Percentiles rank a stretch among this genome's conserved stretches.
Conservation (phyloP, 78 protist species). For the Dictyostelium intermedium region DNA sequence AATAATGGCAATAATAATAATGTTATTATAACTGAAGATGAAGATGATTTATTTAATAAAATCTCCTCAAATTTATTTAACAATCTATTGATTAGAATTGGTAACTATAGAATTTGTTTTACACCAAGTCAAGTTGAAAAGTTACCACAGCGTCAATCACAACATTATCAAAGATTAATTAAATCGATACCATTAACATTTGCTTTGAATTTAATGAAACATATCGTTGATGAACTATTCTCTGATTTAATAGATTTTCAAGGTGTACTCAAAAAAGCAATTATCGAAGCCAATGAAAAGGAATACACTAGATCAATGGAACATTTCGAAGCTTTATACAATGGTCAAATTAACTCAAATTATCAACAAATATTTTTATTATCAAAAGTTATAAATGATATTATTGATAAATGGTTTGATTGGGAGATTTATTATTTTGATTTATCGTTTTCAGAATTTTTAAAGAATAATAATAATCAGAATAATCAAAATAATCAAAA, state of each 20-base stretch:
- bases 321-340: neutral
- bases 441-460: neutral
- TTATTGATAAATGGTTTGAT: conserved; percentile 11
- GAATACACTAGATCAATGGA: conserved; percentile 3
- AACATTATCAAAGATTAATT: neutral
- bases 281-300: conserved; percentile 25
- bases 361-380: neutral
- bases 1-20: neutral
- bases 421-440: conserved; percentile 9
- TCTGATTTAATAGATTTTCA: neutral
- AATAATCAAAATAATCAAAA: neutral
- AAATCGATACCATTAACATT: neutral
- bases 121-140: neutral
- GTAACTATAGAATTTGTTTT: conserved; percentile 44
- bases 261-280: neutral
- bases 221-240: neutral
- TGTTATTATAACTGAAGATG: neutral
- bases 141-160: neutral
- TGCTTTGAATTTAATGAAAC: conserved; percentile 25
- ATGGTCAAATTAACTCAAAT: neutral
- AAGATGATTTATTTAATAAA: conserved; percentile 6
- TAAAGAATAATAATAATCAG: too few species aligned
- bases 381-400: neutral
- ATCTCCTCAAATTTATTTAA: neutral
- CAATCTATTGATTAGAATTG: conserved; percentile 14